phyloP scores from a whole-genome alignment of 2,329 filamentous ascomycete species.

The Claviceps sp. region DNA sequence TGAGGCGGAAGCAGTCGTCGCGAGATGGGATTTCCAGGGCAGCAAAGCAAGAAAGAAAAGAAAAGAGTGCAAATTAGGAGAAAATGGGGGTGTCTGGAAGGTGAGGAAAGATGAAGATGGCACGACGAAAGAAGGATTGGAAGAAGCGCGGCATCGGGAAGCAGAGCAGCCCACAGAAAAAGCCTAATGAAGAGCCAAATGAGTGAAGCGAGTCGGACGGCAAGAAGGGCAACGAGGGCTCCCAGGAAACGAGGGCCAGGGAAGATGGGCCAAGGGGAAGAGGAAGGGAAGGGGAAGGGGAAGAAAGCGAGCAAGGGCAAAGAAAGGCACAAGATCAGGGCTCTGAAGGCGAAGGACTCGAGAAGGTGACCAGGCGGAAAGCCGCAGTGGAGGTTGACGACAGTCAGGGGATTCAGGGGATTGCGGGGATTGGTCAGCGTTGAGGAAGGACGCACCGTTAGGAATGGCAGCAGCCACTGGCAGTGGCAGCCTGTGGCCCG shows the following conservation, averaged over 20 bases:
- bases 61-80: slow-evolving; percentile 19
- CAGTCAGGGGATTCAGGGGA: slow-evolving; percentile 3
- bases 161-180: slow-evolving; percentile 11
- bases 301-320: not conserved
- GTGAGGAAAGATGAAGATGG: slow-evolving; percentile 10
- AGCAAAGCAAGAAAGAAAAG: slow-evolving; percentile 16
- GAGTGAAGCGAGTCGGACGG: slow-evolving; percentile 7
- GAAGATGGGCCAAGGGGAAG: not conserved
- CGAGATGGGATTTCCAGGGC: not conserved
- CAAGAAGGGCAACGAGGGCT: slow-evolving; percentile 7
- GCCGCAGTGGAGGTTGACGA: slow-evolving; percentile 8
- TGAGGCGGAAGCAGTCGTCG: not conserved
- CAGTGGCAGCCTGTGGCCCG: no score
- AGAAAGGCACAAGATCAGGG: slow-evolving; percentile 8
- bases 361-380: slow-evolving; percentile 5
- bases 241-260: no score
- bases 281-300: not conserved
- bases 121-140: slow-evolving; percentile 15
- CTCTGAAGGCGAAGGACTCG: slow-evolving; percentile 6
- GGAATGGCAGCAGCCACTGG: not conserved
- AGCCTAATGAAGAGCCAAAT: slow-evolving; percentile 12
- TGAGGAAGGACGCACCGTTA: not conserved
- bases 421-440: not conserved
- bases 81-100: slow-evolving; percentile 20
- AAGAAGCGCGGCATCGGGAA: slow-evolving; percentile 17